A percentile compares a stretch with the other conserved stretches of the same genome.
These are phyloP conservation scores for Magnaporthiopsis rhizophila DNA, from an alignment of 2,329 filamentous ascomycete species.

Conservation along the genomic window DNA sequence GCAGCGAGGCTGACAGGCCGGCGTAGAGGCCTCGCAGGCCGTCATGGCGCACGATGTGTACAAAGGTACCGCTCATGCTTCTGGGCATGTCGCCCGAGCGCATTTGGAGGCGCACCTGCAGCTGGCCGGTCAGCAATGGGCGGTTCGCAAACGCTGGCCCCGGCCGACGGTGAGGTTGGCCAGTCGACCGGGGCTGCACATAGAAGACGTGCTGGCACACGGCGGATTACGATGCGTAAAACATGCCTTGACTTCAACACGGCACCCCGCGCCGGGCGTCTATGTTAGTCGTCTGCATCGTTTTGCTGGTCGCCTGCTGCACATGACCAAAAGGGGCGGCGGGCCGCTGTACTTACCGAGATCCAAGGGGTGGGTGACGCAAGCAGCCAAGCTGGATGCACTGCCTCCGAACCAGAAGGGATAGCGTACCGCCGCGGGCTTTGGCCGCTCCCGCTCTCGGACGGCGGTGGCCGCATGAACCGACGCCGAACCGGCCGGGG, in stretches of 20 bases:
- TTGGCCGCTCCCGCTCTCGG: constrained; percentile 15
- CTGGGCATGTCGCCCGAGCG: constrained; percentile 67
- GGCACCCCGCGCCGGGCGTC: too few relatives aligned
- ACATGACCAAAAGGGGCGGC: too few relatives aligned
- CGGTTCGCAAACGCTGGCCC: too few relatives aligned
- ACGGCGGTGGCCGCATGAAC: constrained; percentile 12
- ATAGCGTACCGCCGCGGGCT: constrained; percentile 47
- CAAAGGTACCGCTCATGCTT: constrained; percentile 79
- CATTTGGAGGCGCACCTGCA: constrained; percentile 78
- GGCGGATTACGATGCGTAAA: too few relatives aligned
- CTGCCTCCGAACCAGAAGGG: constrained; percentile 97
- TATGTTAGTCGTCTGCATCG: too few relatives aligned
- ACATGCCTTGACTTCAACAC: too few relatives aligned
- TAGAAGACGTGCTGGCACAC: too few relatives aligned
- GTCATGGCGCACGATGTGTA: constrained; percentile 68
- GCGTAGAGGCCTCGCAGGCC: constrained; percentile 78
- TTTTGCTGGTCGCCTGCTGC: too few relatives aligned
- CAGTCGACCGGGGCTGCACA: too few relatives aligned
- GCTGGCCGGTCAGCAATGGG: constrained; percentile 1
- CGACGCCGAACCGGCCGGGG: constrained; percentile 15
- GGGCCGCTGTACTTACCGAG: constrained; percentile 54
- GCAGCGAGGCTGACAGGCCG: constrained; percentile 83
- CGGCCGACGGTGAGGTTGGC: too few relatives aligned
- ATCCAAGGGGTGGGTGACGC: constrained; percentile 89
- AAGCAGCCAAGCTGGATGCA: constrained; percentile 83